Conservation (phyloP, 179 eudicot species). For the Vitellaria paradoxa region DNA sequence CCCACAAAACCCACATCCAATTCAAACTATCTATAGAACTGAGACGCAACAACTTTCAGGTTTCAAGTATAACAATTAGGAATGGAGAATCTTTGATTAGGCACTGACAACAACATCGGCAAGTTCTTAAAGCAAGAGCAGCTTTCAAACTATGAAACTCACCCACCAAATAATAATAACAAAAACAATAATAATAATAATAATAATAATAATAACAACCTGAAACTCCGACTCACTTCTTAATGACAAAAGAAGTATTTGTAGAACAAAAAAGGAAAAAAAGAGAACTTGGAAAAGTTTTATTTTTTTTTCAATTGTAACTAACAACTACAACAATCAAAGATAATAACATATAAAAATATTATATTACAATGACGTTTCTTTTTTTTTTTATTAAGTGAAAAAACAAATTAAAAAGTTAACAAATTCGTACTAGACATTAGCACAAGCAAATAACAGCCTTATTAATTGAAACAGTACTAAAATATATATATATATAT, state of each 20-base stretch:
- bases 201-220: too few species aligned
- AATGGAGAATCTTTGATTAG: background rate
- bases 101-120: background rate
- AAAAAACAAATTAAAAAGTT: background rate
- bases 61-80: background rate
- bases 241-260: too few species aligned
- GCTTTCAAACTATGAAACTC: background rate
- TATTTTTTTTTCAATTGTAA: too few species aligned
- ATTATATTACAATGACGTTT: background rate
- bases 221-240: too few species aligned
- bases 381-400: background rate
- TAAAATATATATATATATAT: background rate
- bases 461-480: background rate
- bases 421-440: background rate
- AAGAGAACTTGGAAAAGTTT: background rate
- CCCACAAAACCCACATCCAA: background rate
- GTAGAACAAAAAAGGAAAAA: background rate
- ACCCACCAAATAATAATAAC: background rate
- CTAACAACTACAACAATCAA: too few species aligned
- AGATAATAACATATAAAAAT: background rate
- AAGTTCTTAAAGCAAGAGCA: background rate
- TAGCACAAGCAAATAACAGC: background rate
- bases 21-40: background rate
- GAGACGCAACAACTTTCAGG: background rate
- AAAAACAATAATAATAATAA: too few species aligned